Conservation (phyloP, 2,329 filamentous ascomycete genomes). For the Chaetomium sp. region DNA sequence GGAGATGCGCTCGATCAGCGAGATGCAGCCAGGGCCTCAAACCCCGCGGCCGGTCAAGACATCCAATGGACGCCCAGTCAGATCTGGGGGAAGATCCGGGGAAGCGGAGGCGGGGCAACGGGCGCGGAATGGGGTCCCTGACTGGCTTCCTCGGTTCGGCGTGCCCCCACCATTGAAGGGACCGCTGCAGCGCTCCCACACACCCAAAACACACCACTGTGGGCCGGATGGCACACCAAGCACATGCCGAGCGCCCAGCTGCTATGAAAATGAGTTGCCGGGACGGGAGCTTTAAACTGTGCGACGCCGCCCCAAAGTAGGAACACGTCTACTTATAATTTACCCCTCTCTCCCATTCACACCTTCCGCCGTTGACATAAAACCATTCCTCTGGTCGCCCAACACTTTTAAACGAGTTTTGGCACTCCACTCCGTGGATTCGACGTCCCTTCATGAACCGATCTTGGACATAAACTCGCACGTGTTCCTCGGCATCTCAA, state of each 20-base stretch:
- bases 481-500: too few species aligned
- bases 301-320: not conserved
- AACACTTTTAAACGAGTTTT: too few species aligned
- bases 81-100: conserved; percentile 3
- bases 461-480: too few species aligned
- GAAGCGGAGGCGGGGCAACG: not conserved
- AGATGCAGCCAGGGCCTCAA: not conserved
- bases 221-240: conserved; percentile 11
- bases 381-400: too few species aligned
- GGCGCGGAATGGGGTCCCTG: not conserved
- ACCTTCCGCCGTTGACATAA: too few species aligned
- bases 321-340: too few species aligned
- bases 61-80: conserved; percentile 1
- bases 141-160: not conserved
- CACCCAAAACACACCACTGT: conserved; percentile 14
- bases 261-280: not conserved
- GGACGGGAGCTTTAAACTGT: not conserved
- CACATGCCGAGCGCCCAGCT: conserved; percentile 14
- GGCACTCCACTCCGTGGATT: too few species aligned
- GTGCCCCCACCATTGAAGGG: not conserved
- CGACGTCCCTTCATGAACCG: too few species aligned
- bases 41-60: not conserved
- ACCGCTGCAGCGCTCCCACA: conserved; percentile 5
- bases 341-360: too few species aligned
- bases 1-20: not conserved